Conservation (phyloP, 371 early-diverging fungal species). For the Batkoa obscura region DNA sequence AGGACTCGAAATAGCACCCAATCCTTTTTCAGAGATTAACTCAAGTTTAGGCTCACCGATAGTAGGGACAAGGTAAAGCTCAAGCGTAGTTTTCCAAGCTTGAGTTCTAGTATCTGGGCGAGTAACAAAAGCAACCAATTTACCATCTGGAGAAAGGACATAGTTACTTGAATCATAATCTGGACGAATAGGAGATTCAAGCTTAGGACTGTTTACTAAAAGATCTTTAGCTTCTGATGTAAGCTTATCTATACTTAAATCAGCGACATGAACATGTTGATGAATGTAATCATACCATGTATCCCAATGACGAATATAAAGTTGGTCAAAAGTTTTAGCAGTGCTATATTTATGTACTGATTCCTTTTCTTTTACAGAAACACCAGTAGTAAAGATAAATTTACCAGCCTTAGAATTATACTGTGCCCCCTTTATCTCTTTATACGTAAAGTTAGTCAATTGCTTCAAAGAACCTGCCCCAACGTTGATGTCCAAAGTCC, state of each 20-base stretch:
- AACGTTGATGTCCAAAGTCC: constrained; percentile 19
- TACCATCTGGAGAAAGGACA: constrained; percentile 31
- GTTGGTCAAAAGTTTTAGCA: constrained; percentile 28
- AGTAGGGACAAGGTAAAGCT: constrained; percentile 40
- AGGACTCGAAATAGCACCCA: constrained; percentile 42
- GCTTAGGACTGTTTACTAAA: constrained; percentile 12
- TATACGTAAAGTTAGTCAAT: constrained; percentile 27
- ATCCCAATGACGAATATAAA: constrained; percentile 62
- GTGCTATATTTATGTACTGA: constrained; percentile 13
- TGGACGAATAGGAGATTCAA: constrained; percentile 28
- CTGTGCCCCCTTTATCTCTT: constrained; percentile 19
- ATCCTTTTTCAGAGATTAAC: constrained; percentile 27
- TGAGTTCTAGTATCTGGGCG: constrained; percentile 34
- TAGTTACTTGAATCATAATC: constrained; percentile 34
- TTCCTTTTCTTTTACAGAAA: constrained; percentile 18
- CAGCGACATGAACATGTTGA: constrained; percentile 15
- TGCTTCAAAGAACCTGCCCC: constrained; percentile 16
- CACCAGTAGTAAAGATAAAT: constrained; percentile 30
- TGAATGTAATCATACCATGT: constrained; percentile 23
- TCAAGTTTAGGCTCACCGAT: constrained; percentile 18
- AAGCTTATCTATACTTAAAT: constrained; percentile 10
- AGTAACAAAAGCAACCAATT: constrained; percentile 44
- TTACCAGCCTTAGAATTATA: constrained; percentile 18
- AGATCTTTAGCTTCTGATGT: constrained; percentile 26
- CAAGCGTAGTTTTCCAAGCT: constrained; percentile 63